phyloP scores from a whole-genome alignment of 306 rosid genomes.

The Dalbergia cochinchinensis region DNA sequence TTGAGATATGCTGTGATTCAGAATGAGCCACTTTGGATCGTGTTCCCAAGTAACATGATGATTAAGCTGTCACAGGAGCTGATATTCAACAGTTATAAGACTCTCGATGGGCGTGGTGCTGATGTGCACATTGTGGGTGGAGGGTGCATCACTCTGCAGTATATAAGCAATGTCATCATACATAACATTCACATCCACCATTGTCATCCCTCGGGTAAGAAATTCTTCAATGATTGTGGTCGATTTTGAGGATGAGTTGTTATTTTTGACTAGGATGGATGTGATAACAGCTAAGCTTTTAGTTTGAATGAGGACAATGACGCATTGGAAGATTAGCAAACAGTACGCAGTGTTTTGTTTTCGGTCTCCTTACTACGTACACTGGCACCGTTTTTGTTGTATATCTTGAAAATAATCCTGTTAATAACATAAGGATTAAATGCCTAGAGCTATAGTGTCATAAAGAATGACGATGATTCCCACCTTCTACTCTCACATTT shows the following conservation, averaged over 20 bases:
- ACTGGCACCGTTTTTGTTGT: too few relatives aligned
- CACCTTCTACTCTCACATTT: too few relatives aligned
- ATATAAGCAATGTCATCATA: slow-evolving; percentile 85
- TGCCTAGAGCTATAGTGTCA: too few relatives aligned
- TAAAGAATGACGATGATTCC: too few relatives aligned
- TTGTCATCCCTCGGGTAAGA: slow-evolving; percentile 80
- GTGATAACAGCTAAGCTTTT: neutral
- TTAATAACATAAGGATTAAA: too few relatives aligned
- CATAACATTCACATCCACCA: slow-evolving; percentile 94
- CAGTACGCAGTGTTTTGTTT: neutral
- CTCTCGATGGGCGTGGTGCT: slow-evolving; percentile 94
- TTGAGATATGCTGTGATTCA: slow-evolving; percentile 87
- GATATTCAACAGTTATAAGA: slow-evolving; percentile 88
- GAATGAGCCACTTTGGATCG: slow-evolving; percentile 84
- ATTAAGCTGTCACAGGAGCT: slow-evolving; percentile 88
- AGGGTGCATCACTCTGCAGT: slow-evolving; percentile 94
- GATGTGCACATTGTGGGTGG: slow-evolving; percentile 97
- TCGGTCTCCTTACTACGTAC: neutral
- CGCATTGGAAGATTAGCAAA: neutral
- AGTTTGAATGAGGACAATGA: neutral
- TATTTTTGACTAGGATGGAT: too few relatives aligned
- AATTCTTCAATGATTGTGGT: neutral
- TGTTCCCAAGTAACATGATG: slow-evolving; percentile 89
- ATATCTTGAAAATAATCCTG: too few relatives aligned
- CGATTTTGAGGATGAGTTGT: too few relatives aligned